Evolutionary conservation across 2,329 filamentous ascomycete species (phyloP).

Genomic region (Exophiala sp.): DNA sequence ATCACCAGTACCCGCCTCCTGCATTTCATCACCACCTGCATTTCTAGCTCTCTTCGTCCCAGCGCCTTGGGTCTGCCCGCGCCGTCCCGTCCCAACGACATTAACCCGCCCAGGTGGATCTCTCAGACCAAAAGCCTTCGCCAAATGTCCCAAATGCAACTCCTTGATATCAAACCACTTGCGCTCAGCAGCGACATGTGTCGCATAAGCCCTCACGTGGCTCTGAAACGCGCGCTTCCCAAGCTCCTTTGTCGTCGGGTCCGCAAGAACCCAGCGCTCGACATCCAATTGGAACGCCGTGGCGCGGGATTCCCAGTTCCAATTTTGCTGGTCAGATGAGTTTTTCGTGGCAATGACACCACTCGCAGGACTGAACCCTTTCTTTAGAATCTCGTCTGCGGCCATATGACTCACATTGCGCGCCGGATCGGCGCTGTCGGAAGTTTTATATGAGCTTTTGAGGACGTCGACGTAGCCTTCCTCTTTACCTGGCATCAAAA

Average conservation of each 20-base stretch:
- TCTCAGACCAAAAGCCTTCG: slow-evolving; percentile 86
- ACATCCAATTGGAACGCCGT: slow-evolving; percentile 66
- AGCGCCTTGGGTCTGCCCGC: slow-evolving; percentile 35
- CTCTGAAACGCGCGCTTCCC: slow-evolving; percentile 84
- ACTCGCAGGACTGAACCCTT: slow-evolving; percentile 55
- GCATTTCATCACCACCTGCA: slow-evolving; percentile 14
- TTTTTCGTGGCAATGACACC: slow-evolving; percentile 29
- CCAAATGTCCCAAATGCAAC: slow-evolving; percentile 85
- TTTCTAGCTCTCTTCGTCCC: slow-evolving; percentile 7
- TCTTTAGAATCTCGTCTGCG: slow-evolving; percentile 64
- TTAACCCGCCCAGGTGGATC: slow-evolving; percentile 82
- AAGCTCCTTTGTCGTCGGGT: slow-evolving; percentile 69
- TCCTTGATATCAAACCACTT: slow-evolving; percentile 86
- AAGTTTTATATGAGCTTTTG: slow-evolving; percentile 61
- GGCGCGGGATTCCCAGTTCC: slow-evolving; percentile 60
- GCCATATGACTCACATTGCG: slow-evolving; percentile 54
- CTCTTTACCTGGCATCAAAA: slow-evolving; percentile 85
- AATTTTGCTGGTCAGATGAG: slow-evolving; percentile 30
- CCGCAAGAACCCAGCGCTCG: slow-evolving; percentile 63
- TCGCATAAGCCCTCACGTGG: slow-evolving; percentile 91
- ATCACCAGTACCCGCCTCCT: slow-evolving; percentile 32
- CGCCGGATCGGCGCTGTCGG: slow-evolving; percentile 55
- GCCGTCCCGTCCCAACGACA: slow-evolving; percentile 47
- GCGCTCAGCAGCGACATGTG: slow-evolving; percentile 81
- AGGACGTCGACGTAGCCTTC: slow-evolving; percentile 84